These are phyloP conservation scores for Leptodermis oblonga DNA, from an alignment of 257 asterid genomes.

Conservation along the genomic window DNA sequence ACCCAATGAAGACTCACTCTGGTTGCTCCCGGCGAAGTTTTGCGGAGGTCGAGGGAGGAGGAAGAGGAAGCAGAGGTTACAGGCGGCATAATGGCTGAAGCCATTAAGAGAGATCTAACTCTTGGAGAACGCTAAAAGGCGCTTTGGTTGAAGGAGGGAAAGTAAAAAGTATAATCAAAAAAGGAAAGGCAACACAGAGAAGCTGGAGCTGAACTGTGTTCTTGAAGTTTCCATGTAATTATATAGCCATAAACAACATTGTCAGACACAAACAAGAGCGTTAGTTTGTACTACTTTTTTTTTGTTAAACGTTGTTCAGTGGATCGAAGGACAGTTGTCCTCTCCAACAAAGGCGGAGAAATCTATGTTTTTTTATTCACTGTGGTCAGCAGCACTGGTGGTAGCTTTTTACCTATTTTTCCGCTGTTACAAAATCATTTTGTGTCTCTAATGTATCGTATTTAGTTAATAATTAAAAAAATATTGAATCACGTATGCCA, in stretches of 20 bases:
- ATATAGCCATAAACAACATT: background rate
- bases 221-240: background rate
- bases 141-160: background rate
- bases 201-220: background rate
- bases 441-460: too few relatives aligned
- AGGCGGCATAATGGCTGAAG: slow-evolving; percentile 20
- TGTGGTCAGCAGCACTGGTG: background rate
- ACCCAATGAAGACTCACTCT: background rate
- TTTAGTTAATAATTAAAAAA: too few relatives aligned
- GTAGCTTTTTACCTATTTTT: background rate
- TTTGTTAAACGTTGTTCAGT: slow-evolving; percentile 14
- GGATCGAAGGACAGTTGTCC: slow-evolving; percentile 29
- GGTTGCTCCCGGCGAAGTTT: slow-evolving; percentile 5
- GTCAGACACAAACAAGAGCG: background rate
- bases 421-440: too few relatives aligned
- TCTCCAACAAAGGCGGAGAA: slow-evolving; percentile 46
- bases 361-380: slow-evolving; percentile 10
- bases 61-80: slow-evolving; percentile 6
- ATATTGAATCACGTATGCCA: too few relatives aligned
- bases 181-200: background rate
- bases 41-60: slow-evolving; percentile 14
- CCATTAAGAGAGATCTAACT: slow-evolving; percentile 27
- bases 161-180: background rate
- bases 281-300: slow-evolving; percentile 13
- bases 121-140: background rate